Evolutionary conservation across 345 rosid genomes (phyloP).

Genomic region (Pelargonium nanum): DNA sequence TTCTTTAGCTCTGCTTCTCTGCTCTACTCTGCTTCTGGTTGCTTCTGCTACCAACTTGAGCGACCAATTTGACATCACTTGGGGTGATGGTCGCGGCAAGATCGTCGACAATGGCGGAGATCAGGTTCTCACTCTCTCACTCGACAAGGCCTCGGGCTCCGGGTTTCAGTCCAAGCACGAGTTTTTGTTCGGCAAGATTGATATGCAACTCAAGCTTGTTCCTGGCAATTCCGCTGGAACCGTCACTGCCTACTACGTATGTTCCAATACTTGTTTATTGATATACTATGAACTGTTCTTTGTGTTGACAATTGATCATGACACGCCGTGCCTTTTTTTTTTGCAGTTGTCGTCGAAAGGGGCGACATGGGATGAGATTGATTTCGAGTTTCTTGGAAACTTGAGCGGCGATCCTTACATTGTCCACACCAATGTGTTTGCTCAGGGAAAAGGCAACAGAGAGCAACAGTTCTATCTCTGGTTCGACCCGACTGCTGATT

Average conservation of each 20-base stretch:
- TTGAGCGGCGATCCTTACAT: slow-evolving; percentile 57
- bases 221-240: slow-evolving; percentile 57
- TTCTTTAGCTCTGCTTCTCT: neutral
- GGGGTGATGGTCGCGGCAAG: slow-evolving; percentile 55
- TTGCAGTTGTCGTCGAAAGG: slow-evolving; percentile 48
- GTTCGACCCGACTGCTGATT: slow-evolving; percentile 51
- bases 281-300: neutral
- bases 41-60: slow-evolving; percentile 30
- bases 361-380: slow-evolving; percentile 64
- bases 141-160: slow-evolving; percentile 48
- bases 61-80: slow-evolving; percentile 37
- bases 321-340: neutral
- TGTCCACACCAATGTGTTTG: slow-evolving; percentile 49
- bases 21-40: neutral
- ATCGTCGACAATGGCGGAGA: slow-evolving; percentile 44
- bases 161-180: slow-evolving; percentile 51
- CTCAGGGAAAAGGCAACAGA: slow-evolving; percentile 50
- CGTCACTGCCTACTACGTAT: slow-evolving; percentile 44
- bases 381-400: slow-evolving; percentile 55
- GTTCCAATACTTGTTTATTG: neutral
- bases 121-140: slow-evolving; percentile 50
- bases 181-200: slow-evolving; percentile 43
- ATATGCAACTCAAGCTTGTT: slow-evolving; percentile 50
- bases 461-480: slow-evolving; percentile 62
- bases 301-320: neutral